Percentiles rank a stretch among this genome's conserved stretches.
Conservation (phyloP, 352 stramenopile genomes). For the Globisporangium megalacanthum region DNA sequence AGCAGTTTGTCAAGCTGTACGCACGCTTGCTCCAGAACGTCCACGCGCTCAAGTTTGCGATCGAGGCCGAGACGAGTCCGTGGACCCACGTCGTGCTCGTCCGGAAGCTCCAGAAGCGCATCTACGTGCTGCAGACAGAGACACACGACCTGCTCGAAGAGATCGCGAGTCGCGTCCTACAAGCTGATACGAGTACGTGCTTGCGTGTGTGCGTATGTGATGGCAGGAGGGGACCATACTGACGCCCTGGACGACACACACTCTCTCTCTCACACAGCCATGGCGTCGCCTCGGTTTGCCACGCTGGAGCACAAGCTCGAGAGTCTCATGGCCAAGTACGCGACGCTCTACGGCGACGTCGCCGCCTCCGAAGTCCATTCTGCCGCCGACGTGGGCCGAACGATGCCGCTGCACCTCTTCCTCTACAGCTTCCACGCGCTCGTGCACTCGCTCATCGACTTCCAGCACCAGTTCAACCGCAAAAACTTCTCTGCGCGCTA, state of each 20-base stretch:
- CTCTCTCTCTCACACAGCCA: conserved; percentile 7
- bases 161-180: conserved; percentile 23
- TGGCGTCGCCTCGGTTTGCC: too few species aligned
- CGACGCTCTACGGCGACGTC: conserved; percentile 6
- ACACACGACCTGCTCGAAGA: conserved; percentile 32
- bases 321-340: conserved; percentile 31
- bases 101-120: conserved; percentile 38
- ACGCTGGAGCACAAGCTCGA: conserved; percentile 35
- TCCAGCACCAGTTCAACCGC: conserved; percentile 28
- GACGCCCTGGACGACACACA: background rate
- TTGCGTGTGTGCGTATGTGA: conserved; percentile 6
- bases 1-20: conserved; percentile 31
- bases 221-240: too few species aligned
- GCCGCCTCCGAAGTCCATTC: too few species aligned
- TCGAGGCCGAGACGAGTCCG: conserved; percentile 33
- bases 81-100: conserved; percentile 34
- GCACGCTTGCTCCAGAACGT: conserved; percentile 33
- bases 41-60: conserved; percentile 34
- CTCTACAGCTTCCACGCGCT: conserved; percentile 47
- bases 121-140: conserved; percentile 40
- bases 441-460: conserved; percentile 37
- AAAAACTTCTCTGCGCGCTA: conserved; percentile 19
- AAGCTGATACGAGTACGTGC: too few species aligned
- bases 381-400: conserved; percentile 29
- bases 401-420: conserved; percentile 49